Base-by-base conservation (phyloP, 2,329 filamentous ascomycete genomes). In the Didymella glomerata region DNA sequence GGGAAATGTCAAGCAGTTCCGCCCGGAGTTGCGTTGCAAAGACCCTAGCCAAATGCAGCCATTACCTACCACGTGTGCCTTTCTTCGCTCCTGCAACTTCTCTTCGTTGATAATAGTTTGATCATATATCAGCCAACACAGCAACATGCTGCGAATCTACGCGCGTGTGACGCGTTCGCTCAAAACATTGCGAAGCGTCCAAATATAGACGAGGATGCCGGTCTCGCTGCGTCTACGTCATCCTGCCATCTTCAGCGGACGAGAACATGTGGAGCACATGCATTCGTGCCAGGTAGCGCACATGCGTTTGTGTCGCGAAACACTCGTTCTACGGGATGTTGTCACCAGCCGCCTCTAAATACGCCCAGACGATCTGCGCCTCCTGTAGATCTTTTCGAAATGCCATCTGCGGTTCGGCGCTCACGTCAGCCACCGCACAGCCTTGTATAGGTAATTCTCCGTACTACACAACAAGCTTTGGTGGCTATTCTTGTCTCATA, bases 231-330 rank as follows among this genome's bases (percentile, higher is more conserved):
- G 11, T 14, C 50, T 42, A 51, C 55, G 54, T 45, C 54, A 65
- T 53, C 25, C 48, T 53, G 22, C 40, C 22, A 28, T 36, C 14
- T 47, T 25, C 6, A 40, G 27, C 28, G 48, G 36, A 61, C 51
- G 48, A 56, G 48, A 64, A 50, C 48, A 51, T 54, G 34, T 55
- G 53, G 44, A 55, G 50, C 46, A 41, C 47, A 51, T 30, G 44
- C 18, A 45, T 32, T 44, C 22, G 49, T 48, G 48, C 44, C 28
- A 40, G 36, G 44, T 50, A 59, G 28, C 25, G 38, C 20, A 47
- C 50, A 48, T 54, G 54, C 46, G 48, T 18, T 45, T 44, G 44
- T 50, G 50, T 40, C 36, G 18, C 24, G 13, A 28, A 27, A 42
- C 30, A 30, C 20, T 25, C 11, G 42, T 42, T 18, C 30, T 40